Evolutionary conservation across 306 rosid species (phyloP), one percentile per base, ranked within the genome.

Genomic region (Prunus mongolica): DNA sequence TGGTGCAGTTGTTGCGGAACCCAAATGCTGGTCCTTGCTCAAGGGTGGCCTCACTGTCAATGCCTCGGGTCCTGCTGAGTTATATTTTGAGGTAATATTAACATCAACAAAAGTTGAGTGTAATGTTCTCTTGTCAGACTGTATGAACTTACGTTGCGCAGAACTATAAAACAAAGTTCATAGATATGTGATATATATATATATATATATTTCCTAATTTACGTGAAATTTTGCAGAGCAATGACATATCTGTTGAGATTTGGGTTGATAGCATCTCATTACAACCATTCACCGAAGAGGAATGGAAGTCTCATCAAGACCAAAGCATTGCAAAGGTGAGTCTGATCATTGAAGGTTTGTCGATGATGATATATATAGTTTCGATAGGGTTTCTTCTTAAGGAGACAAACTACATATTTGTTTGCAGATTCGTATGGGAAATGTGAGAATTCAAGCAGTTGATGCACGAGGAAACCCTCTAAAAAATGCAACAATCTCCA

Each of bases 11-110:
- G 15, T 75, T 27, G 97, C 91, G 1, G 74, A 89, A 74, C 61
- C 86, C 18, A 84, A 76, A 9, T 93, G 97, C 24, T 91, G 97
- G 98, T 89, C 97, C 68, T 84, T 93, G 93, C 89, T 93, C 45
- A 93, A 93, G 84, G 97, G 96, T 78, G 98, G 97, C 66, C 58
- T 91, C 51, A 72, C 80, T 3, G 89, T 76, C 0, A 67, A 84
- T 60, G 80, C 80, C 46, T 79, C 96, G 11, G 88, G 87, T 32
- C 52, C 81, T 7, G 93, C 88, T 2, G 73, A 85, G 14, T 92
- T 93, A 32, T 89, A 81, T 78, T 93, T 91, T 30, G 81, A 93
- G 96, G 97, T 91, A 79, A 38, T 38, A 38, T 7, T 38, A 38
- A 38, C 44, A 0, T 7, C 44, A 38, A 7, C 44, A 7, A 38